A percentile compares a stretch with the other conserved stretches of the same genome.
Conservation (phyloP, 345 rosid species). For the Sonneratia alba region DNA sequence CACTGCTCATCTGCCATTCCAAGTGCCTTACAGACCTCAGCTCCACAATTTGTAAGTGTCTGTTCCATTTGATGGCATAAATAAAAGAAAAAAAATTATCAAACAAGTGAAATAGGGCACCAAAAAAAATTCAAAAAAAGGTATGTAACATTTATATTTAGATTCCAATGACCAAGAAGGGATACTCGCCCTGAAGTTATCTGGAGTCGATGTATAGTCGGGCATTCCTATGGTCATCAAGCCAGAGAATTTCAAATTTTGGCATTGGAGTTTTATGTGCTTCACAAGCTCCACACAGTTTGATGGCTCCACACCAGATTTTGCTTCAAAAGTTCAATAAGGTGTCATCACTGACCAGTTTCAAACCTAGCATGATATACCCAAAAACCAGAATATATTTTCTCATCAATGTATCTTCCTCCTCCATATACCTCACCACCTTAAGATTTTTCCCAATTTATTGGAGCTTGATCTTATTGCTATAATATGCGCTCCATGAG, state of each 20-base stretch:
- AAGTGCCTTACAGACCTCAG: slow-evolving; percentile 74
- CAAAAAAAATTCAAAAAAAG: neutral
- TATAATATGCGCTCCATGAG: too few relatives aligned
- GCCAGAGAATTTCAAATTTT: slow-evolving; percentile 66
- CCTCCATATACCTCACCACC: neutral
- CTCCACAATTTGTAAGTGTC: slow-evolving; percentile 60
- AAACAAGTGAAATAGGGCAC: neutral
- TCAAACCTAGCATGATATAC: neutral
- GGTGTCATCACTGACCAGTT: neutral
- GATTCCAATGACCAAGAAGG: neutral
- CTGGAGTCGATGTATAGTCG: slow-evolving; percentile 77
- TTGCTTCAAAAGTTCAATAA: slow-evolving; percentile 43
- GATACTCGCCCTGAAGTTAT: slow-evolving; percentile 62
- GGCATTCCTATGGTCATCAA: slow-evolving; percentile 95
- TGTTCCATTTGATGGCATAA: slow-evolving; percentile 16
- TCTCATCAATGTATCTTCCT: neutral
- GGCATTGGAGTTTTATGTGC: slow-evolving; percentile 55
- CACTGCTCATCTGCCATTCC: slow-evolving; percentile 57
- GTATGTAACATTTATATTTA: neutral
- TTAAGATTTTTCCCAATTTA: neutral
- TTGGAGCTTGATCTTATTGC: neutral
- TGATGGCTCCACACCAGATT: slow-evolving; percentile 76
- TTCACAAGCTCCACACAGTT: slow-evolving; percentile 60
- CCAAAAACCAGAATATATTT: neutral
- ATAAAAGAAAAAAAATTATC: neutral